Base-by-base conservation (phyloP, 2,329 filamentous ascomycete genomes). In the Westerdykella aurantiaca region DNA sequence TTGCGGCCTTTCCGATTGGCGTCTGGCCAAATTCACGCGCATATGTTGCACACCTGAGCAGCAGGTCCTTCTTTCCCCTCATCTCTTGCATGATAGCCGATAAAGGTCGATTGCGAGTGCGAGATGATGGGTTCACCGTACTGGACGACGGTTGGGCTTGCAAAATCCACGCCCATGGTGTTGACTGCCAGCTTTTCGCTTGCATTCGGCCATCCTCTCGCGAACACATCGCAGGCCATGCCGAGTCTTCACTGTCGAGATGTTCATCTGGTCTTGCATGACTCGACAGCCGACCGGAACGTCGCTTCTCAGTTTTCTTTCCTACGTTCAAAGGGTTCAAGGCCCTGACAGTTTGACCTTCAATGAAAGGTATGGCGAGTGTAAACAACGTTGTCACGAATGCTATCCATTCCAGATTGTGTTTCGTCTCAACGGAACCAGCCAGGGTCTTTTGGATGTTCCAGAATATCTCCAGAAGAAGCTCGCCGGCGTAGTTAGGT, bases 381-480 rank as follows among this genome's bases (percentile, higher is more conserved):
- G 60, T 58, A 40, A 72, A 67, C 2, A 73, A 45, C 6, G 69
- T 66, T 4, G 67, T 55, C 4, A 68, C 58, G 23, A 73, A 62
- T 5, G 71, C 69, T 5, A 63, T 52, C 62, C 67, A 70, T 17
- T 69, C 66, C 16, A 52, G 45, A 34, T 53, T 52, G 7, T 37
- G 39, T 9, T 44, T 46, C 29, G 50, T 42, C 10, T 41, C 18
- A 18, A 42, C 16, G 16, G 56, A 50, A 2, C 39, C 42, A 7
- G 53, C 41, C 4, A 62, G 38, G 18, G 48, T 48, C 29, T 57
- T 61, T 23, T 58, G 58, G 22, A 67, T 60, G 35, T 57, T 60
- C 66, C 67, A 69, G 63, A 63, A 69, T 13, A 67, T 58, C 33
- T 64, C 59, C 7, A 68, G 47, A 7, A 69, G 49, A 25, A 67